phyloP scores from a whole-genome alignment of 2,329 filamentous ascomycete species.

The Proliferodiscus dingleyae region DNA sequence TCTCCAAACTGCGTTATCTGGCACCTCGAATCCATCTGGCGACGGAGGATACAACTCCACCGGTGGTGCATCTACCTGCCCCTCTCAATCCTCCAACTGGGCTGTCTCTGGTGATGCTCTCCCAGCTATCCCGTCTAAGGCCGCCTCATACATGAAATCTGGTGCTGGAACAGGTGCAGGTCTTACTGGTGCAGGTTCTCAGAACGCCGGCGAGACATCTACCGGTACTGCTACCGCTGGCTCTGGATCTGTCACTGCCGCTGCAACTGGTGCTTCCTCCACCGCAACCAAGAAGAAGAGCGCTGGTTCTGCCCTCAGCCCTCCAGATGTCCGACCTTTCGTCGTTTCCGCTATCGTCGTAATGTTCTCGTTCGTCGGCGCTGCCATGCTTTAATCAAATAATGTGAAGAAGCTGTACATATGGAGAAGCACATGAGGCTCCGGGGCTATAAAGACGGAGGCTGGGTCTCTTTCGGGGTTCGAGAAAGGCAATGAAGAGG shows the following conservation, averaged over 20 bases:
- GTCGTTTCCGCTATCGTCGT: slow-evolving; percentile 2
- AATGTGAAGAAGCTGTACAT: slow-evolving; percentile 6
- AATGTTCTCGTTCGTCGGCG: slow-evolving; percentile 6
- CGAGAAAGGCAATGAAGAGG: background rate
- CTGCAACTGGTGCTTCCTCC: slow-evolving; percentile 7
- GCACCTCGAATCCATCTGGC: slow-evolving; percentile 42
- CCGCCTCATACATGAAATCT: slow-evolving; percentile 38
- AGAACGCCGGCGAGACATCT: slow-evolving; percentile 23
- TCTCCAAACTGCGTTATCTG: slow-evolving; percentile 41
- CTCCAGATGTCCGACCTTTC: slow-evolving; percentile 4
- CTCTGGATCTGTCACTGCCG: slow-evolving; percentile 22
- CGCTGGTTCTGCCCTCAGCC: background rate
- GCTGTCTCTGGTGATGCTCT: slow-evolving; percentile 41
- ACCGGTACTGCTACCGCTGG: slow-evolving; percentile 26
- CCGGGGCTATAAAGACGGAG: background rate
- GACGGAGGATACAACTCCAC: slow-evolving; percentile 44
- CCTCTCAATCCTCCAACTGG: slow-evolving; percentile 42
- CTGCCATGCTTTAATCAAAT: slow-evolving; percentile 6
- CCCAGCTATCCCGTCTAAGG: slow-evolving; percentile 43
- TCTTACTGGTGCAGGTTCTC: slow-evolving; percentile 32
- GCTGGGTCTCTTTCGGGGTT: background rate
- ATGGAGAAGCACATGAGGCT: background rate
- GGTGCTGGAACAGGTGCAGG: slow-evolving; percentile 44
- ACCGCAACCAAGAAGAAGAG: slow-evolving; percentile 4
- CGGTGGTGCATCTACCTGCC: slow-evolving; percentile 38